Base-by-base conservation (phyloP, 352 stramenopile genomes). In the Phytophthora rubi region DNA sequence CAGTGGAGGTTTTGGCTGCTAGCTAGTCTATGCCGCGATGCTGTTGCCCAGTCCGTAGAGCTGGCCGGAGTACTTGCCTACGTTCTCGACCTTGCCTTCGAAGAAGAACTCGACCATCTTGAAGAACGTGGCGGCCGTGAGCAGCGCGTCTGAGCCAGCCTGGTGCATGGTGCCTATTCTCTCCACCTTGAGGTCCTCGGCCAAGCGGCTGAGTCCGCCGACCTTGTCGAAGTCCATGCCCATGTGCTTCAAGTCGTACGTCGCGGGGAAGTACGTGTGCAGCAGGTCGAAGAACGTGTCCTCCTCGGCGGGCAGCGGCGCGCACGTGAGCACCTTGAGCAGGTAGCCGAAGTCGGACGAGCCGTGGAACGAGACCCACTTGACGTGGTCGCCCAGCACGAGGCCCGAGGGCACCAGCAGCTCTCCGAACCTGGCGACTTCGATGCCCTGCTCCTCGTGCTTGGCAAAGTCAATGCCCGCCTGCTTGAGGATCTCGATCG, bases 321-420 rank as follows among this genome's bases (percentile, higher is more conserved):
- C 81, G 73, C 89, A 98, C 35, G 94, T 98, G 23, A 99, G 85
- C 52, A 98, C 82, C 71, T 99, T 99, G 53, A 99, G 85, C 59
- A 99, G 75, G 76, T 99, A 99, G 32, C 95, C 98, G 86, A 99
- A 99, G 85, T 99, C 98, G 62, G 99, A 99, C 51, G 96, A 98
- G 26, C 95, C 97, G 80, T 99, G 98, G 79, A 99, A 99, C 55
- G 92, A 98, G 42, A 99, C 91, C 98, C 98, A 99, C 77, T 98
- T 98, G 70, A 99, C 97, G 59, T 98, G 94, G 79, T 99, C 95
- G 61, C 98, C 86, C n/a, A 99, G 88, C 45, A 99, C 98, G 48
- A 99, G 88, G 0, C 98, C 98, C 8, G 92, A 99, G 0, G 97
- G 97, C 80, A 99, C 98, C 37, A 99, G 84, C 44, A 99, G 83